A percentile compares a stretch with the other conserved stretches of the same genome.
These are phyloP conservation scores for Skeletonema marinoi DNA, from an alignment of 108 stramenopile species.

Conservation along the genomic window DNA sequence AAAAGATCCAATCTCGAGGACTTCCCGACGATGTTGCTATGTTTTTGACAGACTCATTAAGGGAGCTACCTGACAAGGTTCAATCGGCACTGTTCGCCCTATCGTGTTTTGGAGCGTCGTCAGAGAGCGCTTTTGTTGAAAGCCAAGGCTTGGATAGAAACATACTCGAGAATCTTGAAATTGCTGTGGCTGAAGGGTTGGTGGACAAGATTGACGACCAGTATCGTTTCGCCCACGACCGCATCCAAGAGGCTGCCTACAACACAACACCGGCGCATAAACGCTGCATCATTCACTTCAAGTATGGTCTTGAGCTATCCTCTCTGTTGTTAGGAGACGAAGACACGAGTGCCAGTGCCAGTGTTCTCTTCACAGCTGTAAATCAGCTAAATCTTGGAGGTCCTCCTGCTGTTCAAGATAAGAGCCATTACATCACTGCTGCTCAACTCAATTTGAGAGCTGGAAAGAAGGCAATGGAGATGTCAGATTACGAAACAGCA, in stretches of 20 bases:
- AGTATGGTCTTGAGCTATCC: not conserved
- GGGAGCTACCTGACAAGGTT: not conserved
- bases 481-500: constrained; percentile 10
- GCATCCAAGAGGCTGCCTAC: constrained; percentile 25
- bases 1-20: constrained; percentile 4
- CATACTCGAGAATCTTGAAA: not conserved
- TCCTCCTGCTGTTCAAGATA: too few species aligned
- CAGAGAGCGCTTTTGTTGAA: too few species aligned
- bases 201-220: not conserved
- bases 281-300: not conserved
- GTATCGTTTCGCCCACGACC: not conserved
- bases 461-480: constrained; percentile 31
- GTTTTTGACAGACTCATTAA: not conserved
- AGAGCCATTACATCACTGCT: not conserved
- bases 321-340: not conserved
- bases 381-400: not conserved
- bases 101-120: not conserved
- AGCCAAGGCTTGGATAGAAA: too few species aligned
- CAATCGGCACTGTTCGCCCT: not conserved
- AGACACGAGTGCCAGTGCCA: not conserved
- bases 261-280: not conserved
- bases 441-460: constrained; percentile 23
- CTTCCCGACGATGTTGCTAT: constrained; percentile 10
- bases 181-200: constrained; percentile 10
- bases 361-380: constrained; percentile 19